phyloP scores from a whole-genome alignment of 1,284 basidiomycete species.

The Microbotryum scabiosae region DNA sequence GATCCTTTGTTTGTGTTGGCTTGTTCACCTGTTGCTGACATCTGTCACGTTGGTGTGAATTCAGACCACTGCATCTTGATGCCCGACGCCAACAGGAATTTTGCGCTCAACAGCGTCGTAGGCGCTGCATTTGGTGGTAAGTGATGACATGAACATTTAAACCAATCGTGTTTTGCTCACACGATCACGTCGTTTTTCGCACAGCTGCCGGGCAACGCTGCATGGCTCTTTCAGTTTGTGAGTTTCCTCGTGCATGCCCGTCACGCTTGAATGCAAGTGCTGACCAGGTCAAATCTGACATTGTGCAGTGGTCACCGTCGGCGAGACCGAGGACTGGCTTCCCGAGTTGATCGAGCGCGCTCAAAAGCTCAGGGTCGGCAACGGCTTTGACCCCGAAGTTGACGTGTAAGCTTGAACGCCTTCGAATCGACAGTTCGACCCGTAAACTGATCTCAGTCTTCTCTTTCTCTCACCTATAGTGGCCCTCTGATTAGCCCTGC shows the following conservation, averaged over 20 bases:
- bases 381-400: conserved; percentile 78
- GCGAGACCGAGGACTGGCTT: conserved; percentile 71
- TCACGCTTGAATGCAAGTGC: background rate
- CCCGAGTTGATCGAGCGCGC: conserved; percentile 80
- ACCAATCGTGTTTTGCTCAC: background rate
- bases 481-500: conserved; percentile 84
- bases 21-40: background rate
- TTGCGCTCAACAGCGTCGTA: conserved; percentile 83
- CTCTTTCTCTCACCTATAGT: no score
- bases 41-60: background rate
- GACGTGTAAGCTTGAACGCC: conserved; percentile 88
- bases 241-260: conserved; percentile 31
- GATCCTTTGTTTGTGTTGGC: background rate
- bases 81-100: conserved; percentile 94
- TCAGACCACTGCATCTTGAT: conserved; percentile 77
- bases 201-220: conserved; percentile 88
- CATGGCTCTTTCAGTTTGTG: conserved; percentile 86
- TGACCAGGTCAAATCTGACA: conserved; percentile 33
- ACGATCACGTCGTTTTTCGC: background rate
- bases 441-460: no score
- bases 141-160: conserved; percentile 18
- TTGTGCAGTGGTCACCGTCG: conserved; percentile 64
- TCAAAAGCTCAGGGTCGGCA: conserved; percentile 69
- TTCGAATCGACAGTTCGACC: no score
- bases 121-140: conserved; percentile 89